These are phyloP conservation scores for Colletotrichum sp. DNA, from an alignment of 2,329 filamentous ascomycete species.

Conservation along the genomic window DNA sequence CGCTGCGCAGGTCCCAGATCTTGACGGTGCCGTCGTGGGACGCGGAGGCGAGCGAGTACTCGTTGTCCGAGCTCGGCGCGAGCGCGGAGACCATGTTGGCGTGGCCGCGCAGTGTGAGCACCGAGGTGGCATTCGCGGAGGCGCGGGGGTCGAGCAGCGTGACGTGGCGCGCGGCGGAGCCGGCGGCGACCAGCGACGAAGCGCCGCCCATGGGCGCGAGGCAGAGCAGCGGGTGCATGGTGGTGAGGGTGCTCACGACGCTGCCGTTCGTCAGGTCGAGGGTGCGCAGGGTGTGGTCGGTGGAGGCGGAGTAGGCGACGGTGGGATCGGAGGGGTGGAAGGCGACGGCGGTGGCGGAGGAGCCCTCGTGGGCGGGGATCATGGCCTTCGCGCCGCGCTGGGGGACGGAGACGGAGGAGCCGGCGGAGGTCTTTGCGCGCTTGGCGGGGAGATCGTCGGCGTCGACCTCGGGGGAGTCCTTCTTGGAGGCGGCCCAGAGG, in stretches of 20 bases:
- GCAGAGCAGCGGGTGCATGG: constrained; percentile 82
- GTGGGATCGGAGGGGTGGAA: constrained; percentile 88
- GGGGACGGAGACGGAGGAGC: constrained; percentile 49
- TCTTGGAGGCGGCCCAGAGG: constrained; percentile 86
- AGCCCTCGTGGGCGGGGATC: constrained; percentile 73
- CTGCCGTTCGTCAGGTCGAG: constrained; percentile 85
- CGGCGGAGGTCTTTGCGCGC: constrained; percentile 70
- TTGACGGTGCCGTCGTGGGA: constrained; percentile 91
- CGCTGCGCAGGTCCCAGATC: constrained; percentile 89
- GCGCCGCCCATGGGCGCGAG: constrained; percentile 74
- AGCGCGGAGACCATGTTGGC: constrained; percentile 67
- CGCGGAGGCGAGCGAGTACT: constrained; percentile 86
- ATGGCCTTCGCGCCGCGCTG: constrained; percentile 82
- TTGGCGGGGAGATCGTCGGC: constrained; percentile 76
- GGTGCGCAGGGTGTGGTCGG: constrained; percentile 89
- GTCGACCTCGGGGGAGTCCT: constrained; percentile 76
- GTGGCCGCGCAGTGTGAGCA: constrained; percentile 92
- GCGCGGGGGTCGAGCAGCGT: constrained; percentile 91
- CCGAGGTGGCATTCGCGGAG: constrained; percentile 75
- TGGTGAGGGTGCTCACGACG: constrained; percentile 82
- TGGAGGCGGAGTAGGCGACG: constrained; percentile 88
- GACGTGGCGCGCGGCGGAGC: constrained; percentile 85
- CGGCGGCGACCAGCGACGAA: constrained; percentile 68
- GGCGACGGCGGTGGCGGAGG: constrained; percentile 77
- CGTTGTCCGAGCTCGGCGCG: constrained; percentile 62